Conservation (phyloP, 495 filamentous ascomycete species). For the Viridothelium virens region DNA sequence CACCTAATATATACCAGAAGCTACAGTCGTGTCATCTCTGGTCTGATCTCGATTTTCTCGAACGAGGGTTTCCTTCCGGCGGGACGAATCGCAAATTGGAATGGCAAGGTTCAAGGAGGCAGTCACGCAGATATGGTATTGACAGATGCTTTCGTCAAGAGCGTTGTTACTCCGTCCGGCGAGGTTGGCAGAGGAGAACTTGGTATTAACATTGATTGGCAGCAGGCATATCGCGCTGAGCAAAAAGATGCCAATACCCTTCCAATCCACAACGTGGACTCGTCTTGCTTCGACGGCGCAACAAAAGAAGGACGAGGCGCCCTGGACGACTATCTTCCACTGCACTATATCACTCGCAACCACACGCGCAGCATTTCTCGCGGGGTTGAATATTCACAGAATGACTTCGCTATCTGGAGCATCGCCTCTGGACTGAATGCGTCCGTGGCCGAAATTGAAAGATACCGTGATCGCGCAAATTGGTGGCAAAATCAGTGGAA, state of each 20-base stretch:
- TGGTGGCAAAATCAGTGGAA: not conserved
- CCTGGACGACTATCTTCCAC: constrained; percentile 55
- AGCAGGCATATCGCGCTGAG: constrained; percentile 60
- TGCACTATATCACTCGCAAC: constrained; percentile 60
- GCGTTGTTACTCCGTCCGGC: not conserved
- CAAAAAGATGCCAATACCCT: constrained; percentile 57
- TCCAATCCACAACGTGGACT: not conserved
- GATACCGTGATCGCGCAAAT: not conserved
- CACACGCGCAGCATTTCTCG: constrained; percentile 65
- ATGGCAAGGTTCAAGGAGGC: constrained; percentile 62
- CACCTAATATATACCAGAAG: constrained; percentile 58
- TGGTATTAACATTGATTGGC: constrained; percentile 45
- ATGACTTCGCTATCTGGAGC: constrained; percentile 59
- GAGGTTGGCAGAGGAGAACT: not conserved
- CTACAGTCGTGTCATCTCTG: constrained; percentile 59
- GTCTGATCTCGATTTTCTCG: constrained; percentile 63
- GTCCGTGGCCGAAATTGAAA: not conserved
- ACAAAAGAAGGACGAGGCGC: constrained; percentile 55
- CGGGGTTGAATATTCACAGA: constrained; percentile 69
- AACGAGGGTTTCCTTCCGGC: constrained; percentile 64
- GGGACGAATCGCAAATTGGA: constrained; percentile 48
- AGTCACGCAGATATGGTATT: constrained; percentile 70
- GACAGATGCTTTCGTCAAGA: constrained; percentile 60
- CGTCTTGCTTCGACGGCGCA: not conserved
- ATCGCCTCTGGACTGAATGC: not conserved